Evolutionary conservation across 805 yeast genomes (phyloP).

Genomic region (Tetrapisispora fleetii): DNA sequence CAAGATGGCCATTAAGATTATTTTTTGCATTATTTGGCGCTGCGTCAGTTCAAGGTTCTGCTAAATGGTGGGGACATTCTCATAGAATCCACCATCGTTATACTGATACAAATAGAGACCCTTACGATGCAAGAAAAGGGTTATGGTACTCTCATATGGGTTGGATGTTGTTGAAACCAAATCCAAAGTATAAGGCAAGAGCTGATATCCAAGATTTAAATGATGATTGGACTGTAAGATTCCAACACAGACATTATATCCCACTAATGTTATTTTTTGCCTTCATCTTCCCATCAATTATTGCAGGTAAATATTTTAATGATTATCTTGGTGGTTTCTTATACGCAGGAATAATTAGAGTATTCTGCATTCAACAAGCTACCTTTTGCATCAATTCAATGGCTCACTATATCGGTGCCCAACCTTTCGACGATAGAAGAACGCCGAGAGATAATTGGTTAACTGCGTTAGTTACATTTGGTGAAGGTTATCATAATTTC

Average conservation of each 20-base stretch:
- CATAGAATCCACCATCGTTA: conserved; percentile 83
- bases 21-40: conserved; percentile 74
- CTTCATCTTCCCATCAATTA: conserved; percentile 49
- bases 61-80: conserved; percentile 83
- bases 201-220: conserved; percentile 74
- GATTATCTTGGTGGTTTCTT: conserved; percentile 66
- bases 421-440: conserved; percentile 80
- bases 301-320: conserved; percentile 45
- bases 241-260: conserved; percentile 74
- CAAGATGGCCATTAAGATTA: conserved; percentile 47
- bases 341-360: conserved; percentile 65
- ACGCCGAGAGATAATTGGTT: conserved; percentile 77
- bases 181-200: conserved; percentile 72
- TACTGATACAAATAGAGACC: conserved; percentile 75
- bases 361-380: conserved; percentile 68
- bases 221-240: conserved; percentile 68
- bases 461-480: conserved; percentile 75
- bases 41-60: conserved; percentile 74
- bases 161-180: conserved; percentile 75
- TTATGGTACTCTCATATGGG: conserved; percentile 81
- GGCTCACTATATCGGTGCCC: conserved; percentile 80
- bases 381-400: conserved; percentile 79
- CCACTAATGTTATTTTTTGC: conserved; percentile 51
- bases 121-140: conserved; percentile 77
- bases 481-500: conserved; percentile 86